Conservation (phyloP, 2,329 filamentous ascomycete species). For the Bipolaris cookei region DNA sequence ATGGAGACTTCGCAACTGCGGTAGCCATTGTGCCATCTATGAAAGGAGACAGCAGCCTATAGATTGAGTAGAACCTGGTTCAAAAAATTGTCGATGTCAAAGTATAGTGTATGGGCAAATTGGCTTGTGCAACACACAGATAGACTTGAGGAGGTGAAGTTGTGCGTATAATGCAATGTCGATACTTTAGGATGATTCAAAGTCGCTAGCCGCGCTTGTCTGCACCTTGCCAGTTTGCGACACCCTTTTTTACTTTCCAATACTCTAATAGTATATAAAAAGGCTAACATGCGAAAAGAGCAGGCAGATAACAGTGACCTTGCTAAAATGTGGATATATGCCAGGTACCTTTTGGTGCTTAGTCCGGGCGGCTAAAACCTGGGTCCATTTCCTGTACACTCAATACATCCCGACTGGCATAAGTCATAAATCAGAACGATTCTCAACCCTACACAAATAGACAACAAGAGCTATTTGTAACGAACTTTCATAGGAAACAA, state of each 20-base stretch:
- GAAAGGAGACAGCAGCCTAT: neutral
- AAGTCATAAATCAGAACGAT: no score
- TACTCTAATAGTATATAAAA: no score
- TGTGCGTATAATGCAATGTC: neutral
- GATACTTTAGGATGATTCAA: neutral
- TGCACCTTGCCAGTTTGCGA: no score
- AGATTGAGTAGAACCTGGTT: neutral
- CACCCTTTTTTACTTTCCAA: no score
- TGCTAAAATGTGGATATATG: neutral
- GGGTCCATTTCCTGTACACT: neutral
- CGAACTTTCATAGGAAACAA: no score
- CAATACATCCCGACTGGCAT: neutral
- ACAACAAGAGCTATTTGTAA: no score
- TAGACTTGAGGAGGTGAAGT: neutral
- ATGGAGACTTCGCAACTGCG: slow-evolving; percentile 79
- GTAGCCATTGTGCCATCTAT: slow-evolving; percentile 63
- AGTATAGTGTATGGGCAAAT: neutral
- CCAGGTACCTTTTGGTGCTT: neutral
- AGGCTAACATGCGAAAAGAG: neutral
- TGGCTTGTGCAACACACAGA: neutral
- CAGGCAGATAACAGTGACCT: neutral
- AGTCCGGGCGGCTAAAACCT: neutral
- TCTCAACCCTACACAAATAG: no score
- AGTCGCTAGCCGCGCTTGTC: no score
- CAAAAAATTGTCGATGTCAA: no score